phyloP scores from a whole-genome alignment of 192 early-diverging fungal genomes.

The Podila epigama region DNA sequence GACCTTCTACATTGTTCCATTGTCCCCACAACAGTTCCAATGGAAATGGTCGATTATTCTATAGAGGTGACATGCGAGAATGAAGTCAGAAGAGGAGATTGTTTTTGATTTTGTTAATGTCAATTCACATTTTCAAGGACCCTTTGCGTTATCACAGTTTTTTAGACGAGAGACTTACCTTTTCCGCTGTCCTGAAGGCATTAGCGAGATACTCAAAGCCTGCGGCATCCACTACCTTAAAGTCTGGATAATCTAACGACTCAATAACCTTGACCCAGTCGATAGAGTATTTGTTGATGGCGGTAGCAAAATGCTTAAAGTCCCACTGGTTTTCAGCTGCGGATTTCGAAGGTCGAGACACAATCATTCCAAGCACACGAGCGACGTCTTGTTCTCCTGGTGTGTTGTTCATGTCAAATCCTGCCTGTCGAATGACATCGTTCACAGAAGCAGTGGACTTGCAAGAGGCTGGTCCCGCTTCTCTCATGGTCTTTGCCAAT shows the following conservation, averaged over 20 bases:
- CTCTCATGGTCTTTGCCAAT: conserved; percentile 56
- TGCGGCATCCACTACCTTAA: conserved; percentile 59
- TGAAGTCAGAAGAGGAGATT: too few species aligned
- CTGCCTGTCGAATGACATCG: conserved; percentile 52
- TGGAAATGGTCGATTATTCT: conserved; percentile 73
- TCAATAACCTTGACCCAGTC: conserved; percentile 74
- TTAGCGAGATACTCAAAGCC: conserved; percentile 69
- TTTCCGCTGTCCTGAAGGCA: conserved; percentile 63
- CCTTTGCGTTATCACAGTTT: background rate
- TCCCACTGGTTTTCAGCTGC: conserved; percentile 62
- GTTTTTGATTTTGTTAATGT: too few species aligned
- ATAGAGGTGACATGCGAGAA: conserved; percentile 1
- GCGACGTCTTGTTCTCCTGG: conserved; percentile 64
- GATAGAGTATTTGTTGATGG: conserved; percentile 54
- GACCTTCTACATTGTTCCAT: conserved; percentile 76
- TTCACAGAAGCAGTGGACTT: conserved; percentile 46
- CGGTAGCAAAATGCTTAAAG: conserved; percentile 65
- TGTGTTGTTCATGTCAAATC: conserved; percentile 30
- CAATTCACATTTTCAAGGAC: too few species aligned
- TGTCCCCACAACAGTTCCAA: conserved; percentile 71
- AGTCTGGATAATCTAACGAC: conserved; percentile 68
- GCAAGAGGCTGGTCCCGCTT: conserved; percentile 61
- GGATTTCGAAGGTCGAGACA: conserved; percentile 42
- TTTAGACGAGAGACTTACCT: conserved; percentile 42
- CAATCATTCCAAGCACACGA: conserved; percentile 71